These are phyloP conservation scores for Tephrocybe sp. DNA, from an alignment of 768 basidiomycete species.

Conservation along the genomic window DNA sequence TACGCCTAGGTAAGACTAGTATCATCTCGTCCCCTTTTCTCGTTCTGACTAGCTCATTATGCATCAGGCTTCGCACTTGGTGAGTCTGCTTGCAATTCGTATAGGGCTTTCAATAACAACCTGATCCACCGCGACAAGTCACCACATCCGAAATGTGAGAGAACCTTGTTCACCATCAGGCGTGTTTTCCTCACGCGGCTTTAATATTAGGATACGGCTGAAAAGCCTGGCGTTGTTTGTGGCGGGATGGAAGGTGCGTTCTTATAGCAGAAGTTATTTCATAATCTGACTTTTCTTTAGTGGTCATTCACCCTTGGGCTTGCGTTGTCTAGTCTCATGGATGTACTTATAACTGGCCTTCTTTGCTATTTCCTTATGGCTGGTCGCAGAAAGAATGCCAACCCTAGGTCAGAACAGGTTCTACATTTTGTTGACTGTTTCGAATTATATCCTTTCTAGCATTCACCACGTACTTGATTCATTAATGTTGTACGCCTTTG, in stretches of 20 bases:
- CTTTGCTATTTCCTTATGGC: conserved; percentile 40
- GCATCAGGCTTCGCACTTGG: conserved; percentile 25
- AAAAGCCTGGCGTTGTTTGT: conserved; percentile 13
- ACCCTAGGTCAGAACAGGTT: conserved; percentile 30
- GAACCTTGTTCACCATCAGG: background rate
- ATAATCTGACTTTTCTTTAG: conserved; percentile 19
- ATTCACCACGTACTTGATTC: conserved; percentile 45
- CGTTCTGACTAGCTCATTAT: conserved; percentile 3
- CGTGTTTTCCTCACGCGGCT: background rate
- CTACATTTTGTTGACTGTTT: background rate
- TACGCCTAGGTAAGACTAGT: conserved; percentile 25
- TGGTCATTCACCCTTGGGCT: conserved; percentile 53
- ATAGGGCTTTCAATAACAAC: background rate
- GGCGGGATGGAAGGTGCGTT: conserved; percentile 11
- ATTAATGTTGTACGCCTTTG: conserved; percentile 50
- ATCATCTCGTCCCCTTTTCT: background rate
- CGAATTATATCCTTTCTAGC: conserved; percentile 21
- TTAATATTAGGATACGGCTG: conserved; percentile 12
- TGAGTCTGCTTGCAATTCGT: conserved; percentile 10
- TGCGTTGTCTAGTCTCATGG: conserved; percentile 44
- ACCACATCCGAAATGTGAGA: conserved; percentile 17
- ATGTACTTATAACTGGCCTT: conserved; percentile 45
- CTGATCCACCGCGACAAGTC: background rate
- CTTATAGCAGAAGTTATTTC: background rate
- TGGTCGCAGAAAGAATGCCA: conserved; percentile 36